Conservation (phyloP, 176 grass and related monocot genomes). For the Phyllostachys edulis region DNA sequence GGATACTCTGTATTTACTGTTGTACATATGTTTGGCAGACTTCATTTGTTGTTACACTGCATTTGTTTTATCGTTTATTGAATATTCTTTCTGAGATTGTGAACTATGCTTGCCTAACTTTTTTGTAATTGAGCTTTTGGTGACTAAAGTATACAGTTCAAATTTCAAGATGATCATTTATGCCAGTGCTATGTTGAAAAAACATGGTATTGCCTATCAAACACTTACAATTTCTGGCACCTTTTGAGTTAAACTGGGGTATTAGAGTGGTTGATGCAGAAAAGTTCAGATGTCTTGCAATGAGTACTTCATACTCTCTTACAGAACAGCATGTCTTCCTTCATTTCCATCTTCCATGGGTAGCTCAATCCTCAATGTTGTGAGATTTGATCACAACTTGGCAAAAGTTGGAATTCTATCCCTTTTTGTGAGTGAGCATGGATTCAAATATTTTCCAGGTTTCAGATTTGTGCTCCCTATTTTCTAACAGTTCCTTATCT, state of each 20-base stretch:
- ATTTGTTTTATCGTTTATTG: background rate
- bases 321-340: background rate
- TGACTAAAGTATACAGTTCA: background rate
- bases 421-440: too few relatives aligned
- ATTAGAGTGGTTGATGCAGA: background rate
- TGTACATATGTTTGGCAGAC: background rate
- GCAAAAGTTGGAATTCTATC: background rate
- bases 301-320: background rate
- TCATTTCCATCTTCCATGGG: conserved; percentile 5
- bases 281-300: background rate
- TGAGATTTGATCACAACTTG: background rate
- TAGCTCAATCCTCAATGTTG: background rate
- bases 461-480: too few relatives aligned
- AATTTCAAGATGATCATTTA: background rate
- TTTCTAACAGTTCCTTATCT: too few relatives aligned
- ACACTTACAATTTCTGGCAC: background rate
- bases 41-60: background rate
- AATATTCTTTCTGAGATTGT: background rate
- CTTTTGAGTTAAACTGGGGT: background rate
- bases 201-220: background rate
- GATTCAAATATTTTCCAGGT: too few relatives aligned
- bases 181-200: background rate
- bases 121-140: background rate
- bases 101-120: background rate
- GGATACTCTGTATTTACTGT: background rate